phyloP scores from a whole-genome alignment of 2,329 filamentous ascomycete genomes.

The Aspergillus pseudotamarii region DNA sequence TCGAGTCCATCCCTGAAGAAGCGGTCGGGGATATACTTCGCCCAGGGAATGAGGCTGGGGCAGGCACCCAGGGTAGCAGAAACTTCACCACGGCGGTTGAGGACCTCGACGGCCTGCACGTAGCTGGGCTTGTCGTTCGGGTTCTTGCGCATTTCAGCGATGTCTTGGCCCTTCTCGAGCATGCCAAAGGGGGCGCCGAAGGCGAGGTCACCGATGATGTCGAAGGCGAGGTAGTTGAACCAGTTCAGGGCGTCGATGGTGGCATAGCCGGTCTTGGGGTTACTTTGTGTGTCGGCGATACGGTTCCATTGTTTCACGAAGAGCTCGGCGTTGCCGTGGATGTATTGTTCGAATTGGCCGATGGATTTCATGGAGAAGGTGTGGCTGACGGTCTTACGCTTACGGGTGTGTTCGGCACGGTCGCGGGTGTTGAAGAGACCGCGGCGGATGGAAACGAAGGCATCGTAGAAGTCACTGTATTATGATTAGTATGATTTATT shows the following conservation, averaged over 20 bases:
- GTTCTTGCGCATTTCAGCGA: slow-evolving; percentile 70
- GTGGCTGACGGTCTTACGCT: slow-evolving; percentile 85
- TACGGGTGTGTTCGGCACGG: slow-evolving; percentile 78
- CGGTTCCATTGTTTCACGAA: slow-evolving; percentile 75
- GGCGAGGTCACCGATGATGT: slow-evolving; percentile 64
- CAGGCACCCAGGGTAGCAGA: slow-evolving; percentile 76
- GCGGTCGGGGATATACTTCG: slow-evolving; percentile 76
- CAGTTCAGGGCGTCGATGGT: slow-evolving; percentile 74
- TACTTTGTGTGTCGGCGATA: slow-evolving; percentile 54
- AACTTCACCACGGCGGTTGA: slow-evolving; percentile 86
- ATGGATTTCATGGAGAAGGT: slow-evolving; percentile 84
- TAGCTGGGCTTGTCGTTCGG: slow-evolving; percentile 66
- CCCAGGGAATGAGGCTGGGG: slow-evolving; percentile 75
- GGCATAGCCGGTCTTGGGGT: slow-evolving; percentile 58
- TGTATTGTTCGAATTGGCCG: slow-evolving; percentile 84
- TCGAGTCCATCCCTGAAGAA: slow-evolving; percentile 77
- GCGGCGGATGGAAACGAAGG: slow-evolving; percentile 82
- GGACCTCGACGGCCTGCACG: slow-evolving; percentile 79
- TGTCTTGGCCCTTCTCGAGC: slow-evolving; percentile 74
- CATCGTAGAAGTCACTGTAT: slow-evolving; percentile 79
- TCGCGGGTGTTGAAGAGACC: slow-evolving; percentile 90
- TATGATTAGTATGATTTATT: background rate
- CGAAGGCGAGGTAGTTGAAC: slow-evolving; percentile 72
- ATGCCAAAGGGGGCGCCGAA: slow-evolving; percentile 83
- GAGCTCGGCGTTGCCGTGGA: slow-evolving; percentile 74